Evolutionary conservation across 2,329 filamentous ascomycete species (phyloP), one percentile per base, ranked within the genome.

Genomic region (Aquanectria penicillioides): DNA sequence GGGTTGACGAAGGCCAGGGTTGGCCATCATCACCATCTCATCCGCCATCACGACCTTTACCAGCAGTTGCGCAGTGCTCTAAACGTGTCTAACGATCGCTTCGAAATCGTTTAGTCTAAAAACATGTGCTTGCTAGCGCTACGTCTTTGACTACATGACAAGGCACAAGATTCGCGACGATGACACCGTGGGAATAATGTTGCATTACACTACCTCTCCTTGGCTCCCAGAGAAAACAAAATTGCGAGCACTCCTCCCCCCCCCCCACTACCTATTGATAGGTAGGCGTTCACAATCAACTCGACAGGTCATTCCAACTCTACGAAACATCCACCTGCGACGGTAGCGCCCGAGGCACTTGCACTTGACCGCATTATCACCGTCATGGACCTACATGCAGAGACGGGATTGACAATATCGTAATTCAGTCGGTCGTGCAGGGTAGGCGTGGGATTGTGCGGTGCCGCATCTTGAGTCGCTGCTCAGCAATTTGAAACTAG

Each of bases 381-480:
- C 46, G 22, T 36, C 34, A 31, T 31, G 29, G 33, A 11, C 20
- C 44, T 61, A 33, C 33, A 44, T 36, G 20, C n/a, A 25, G 28
- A 28, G 49, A 20, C 23, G 17, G 25, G n/a, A 37, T 31, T 29
- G n/a, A 17, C 36, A 23, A 15, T 29, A 49, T 46, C 31, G 31
- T 25, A 26, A 29, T 18, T 36, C 29, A 5, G 36, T 29, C 33
- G 36, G 15, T 38, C 37, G 50, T 57, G 58, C 58, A 66, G 61
- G 61, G 58, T 66, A 66, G 41, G 49, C n/a, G 23, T 40, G 9
- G 31, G 43, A 41, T 37, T 17, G 15, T 31, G 15, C 12, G 31
- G 25, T 28, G 23, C 25, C 31, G 25, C 40, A 44, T 44, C 40
- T 40, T 29, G 26, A 47, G 17, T 34, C 43, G 31, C 48, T 46